phyloP scores from a whole-genome alignment of 805 yeast species.

The Yarrowia osloensis region DNA sequence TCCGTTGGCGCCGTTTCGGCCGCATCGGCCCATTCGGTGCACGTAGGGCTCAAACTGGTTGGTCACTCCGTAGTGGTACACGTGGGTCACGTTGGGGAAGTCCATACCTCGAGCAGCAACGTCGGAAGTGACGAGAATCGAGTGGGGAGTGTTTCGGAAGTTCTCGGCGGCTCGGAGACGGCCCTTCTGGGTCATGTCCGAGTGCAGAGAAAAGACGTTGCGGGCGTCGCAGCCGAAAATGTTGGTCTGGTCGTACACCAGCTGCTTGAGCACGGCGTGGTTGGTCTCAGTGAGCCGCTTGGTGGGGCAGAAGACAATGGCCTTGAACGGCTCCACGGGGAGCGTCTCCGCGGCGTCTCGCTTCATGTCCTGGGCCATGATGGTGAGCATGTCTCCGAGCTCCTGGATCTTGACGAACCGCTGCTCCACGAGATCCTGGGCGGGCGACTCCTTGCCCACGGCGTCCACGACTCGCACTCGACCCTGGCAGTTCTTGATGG shows the following conservation, averaged over 20 bases:
- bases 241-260: slow-evolving; percentile 1
- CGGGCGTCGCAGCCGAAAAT: slow-evolving; percentile 28
- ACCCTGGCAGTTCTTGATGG: slow-evolving; percentile 50
- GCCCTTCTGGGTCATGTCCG: slow-evolving; percentile 67
- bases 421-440: slow-evolving; percentile 78
- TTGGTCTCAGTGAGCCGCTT: slow-evolving; percentile 65
- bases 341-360: slow-evolving; percentile 36
- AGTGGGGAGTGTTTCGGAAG: slow-evolving; percentile 53
- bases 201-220: slow-evolving; percentile 53
- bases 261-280: slow-evolving; percentile 45
- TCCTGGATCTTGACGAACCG: slow-evolving; percentile 56
- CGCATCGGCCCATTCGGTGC: slow-evolving; percentile 95
- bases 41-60: slow-evolving; percentile 74
- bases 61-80: slow-evolving; percentile 80
- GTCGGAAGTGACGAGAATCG: slow-evolving; percentile 79
- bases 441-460: slow-evolving; percentile 71
- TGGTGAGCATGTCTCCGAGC: slow-evolving; percentile 60
- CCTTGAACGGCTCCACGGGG: slow-evolving; percentile 55
- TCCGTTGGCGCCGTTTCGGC: slow-evolving; percentile 85
- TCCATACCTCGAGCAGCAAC: slow-evolving; percentile 98
- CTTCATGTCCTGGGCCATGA: slow-evolving; percentile 52
- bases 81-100: slow-evolving; percentile 84
- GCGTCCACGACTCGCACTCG: slow-evolving; percentile 59
- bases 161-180: slow-evolving; percentile 61
- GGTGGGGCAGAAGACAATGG: slow-evolving; percentile 81